Evolutionary conservation across 768 basidiomycete species (phyloP), one percentile per base, ranked within the genome.

Genomic region (Suillus variegatus): DNA sequence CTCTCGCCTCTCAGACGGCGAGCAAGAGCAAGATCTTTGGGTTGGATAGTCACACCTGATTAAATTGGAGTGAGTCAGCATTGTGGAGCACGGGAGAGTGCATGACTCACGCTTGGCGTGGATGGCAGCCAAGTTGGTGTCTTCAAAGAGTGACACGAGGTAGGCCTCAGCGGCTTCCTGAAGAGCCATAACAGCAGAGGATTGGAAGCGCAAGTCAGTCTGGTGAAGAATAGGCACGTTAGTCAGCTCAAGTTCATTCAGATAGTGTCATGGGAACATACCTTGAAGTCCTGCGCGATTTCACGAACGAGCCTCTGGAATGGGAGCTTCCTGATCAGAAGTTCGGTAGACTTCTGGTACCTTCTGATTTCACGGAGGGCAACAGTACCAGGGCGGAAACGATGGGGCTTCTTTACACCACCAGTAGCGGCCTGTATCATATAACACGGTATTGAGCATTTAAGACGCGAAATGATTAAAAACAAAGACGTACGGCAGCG

Each of bases 381-480:
- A 84, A 99, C 97, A 70, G 97, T 99, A 85, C 97, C 92, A 72
- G 92, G 92, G 75, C 92, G 88, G 90, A 97, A 98, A 78, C 96
- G 86, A 80, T 99, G 96, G 66, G 96, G 97, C 86, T 99, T 99
- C 96, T 99, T 99, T 74, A 97, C 95, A 88, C 95, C 95, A 82
- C 95, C 95, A 68, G 95, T 91, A 65, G 92, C 87, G 64, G 92
- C 85, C 86, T 88, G 63, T 47, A 2, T 18, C 4, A 67, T 1
- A 28, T 55, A 51, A 54, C 63, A 62, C 71, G 40, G 57, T 47
- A 28, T 22, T 18, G n/a, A 35, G 51, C n/a, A 54, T 69, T 67
- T 2, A n/a, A 66, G 44, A 38, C 28, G 1, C 6, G 13, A 8
- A 58, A n/a, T 32, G 56, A 46, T 32, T 38, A 36, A 20, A 55